These are phyloP conservation scores for Drechslerella dactyloides DNA, from an alignment of 2,329 filamentous ascomycete species.

Conservation along the genomic window DNA sequence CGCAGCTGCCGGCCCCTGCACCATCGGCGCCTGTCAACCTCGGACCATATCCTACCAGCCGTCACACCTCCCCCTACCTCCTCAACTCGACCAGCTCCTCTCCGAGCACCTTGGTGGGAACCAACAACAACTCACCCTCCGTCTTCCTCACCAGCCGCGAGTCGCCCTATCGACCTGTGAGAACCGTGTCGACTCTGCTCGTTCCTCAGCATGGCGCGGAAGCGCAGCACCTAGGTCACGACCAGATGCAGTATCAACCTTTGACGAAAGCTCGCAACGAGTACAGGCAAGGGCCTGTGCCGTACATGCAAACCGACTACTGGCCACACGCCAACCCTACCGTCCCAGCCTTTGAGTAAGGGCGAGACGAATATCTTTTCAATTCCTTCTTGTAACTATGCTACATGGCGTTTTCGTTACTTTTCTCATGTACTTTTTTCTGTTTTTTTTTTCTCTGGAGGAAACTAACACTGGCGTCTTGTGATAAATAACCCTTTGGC, in stretches of 20 bases:
- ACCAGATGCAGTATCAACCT: constrained; percentile 83
- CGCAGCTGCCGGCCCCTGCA: constrained; percentile 57
- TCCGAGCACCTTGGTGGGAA: constrained; percentile 61
- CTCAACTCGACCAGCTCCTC: constrained; percentile 57
- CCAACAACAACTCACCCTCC: constrained; percentile 73
- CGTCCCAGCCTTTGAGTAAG: constrained; percentile 23
- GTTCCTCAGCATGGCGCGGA: constrained; percentile 80
- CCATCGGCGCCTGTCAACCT: constrained; percentile 54
- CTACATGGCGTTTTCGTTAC: background rate
- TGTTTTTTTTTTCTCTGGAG: background rate
- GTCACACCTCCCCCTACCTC: constrained; percentile 53
- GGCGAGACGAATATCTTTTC: background rate
- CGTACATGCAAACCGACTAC: constrained; percentile 54
- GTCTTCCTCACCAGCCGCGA: constrained; percentile 85
- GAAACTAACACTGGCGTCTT: constrained; percentile 9
- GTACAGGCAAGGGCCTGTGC: constrained; percentile 54
- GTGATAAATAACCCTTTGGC: background rate
- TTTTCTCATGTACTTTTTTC: background rate
- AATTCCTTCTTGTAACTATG: background rate
- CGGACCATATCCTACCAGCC: constrained; percentile 47
- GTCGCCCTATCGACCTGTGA: constrained; percentile 90
- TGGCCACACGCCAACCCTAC: constrained; percentile 49
- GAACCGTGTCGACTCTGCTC: constrained; percentile 86
- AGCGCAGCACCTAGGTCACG: constrained; percentile 68
- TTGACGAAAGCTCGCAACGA: constrained; percentile 60